phyloP scores from a whole-genome alignment of 371 early-diverging fungal species.

The Mucor racemosus region DNA sequence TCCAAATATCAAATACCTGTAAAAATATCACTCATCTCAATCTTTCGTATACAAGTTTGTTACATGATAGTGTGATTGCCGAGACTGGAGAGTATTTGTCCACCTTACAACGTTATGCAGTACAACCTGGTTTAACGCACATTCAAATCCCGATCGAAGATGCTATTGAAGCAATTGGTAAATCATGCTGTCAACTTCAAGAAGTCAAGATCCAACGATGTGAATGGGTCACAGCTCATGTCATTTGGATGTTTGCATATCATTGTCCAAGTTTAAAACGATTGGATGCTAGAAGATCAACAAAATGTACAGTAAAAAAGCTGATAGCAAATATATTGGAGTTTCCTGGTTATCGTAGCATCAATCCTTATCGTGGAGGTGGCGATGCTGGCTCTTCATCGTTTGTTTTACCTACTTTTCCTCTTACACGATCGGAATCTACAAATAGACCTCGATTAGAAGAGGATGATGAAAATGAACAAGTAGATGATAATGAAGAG shows the following conservation, averaged over 20 bases:
- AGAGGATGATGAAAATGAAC: neutral
- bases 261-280: constrained; percentile 43
- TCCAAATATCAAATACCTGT: constrained; percentile 56
- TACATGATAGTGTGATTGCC: constrained; percentile 51
- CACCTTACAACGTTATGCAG: constrained; percentile 55
- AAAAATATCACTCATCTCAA: constrained; percentile 52
- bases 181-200: constrained; percentile 50
- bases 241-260: constrained; percentile 50
- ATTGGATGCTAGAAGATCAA: constrained; percentile 53
- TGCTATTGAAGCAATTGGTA: constrained; percentile 53
- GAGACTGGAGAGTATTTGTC: constrained; percentile 70
- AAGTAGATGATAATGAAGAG: neutral
- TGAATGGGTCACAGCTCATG: constrained; percentile 63
- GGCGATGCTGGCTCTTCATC: neutral
- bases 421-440: neutral
- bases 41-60: constrained; percentile 55
- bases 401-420: neutral
- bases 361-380: neutral
- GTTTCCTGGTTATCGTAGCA: neutral
- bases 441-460: neutral
- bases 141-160: constrained; percentile 47
- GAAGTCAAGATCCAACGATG: constrained; percentile 57
- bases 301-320: constrained; percentile 46
- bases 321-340: constrained; percentile 30
- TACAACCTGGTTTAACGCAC: constrained; percentile 59